Conservation (phyloP, 106 monocot species). For the Acorus gramineus region DNA sequence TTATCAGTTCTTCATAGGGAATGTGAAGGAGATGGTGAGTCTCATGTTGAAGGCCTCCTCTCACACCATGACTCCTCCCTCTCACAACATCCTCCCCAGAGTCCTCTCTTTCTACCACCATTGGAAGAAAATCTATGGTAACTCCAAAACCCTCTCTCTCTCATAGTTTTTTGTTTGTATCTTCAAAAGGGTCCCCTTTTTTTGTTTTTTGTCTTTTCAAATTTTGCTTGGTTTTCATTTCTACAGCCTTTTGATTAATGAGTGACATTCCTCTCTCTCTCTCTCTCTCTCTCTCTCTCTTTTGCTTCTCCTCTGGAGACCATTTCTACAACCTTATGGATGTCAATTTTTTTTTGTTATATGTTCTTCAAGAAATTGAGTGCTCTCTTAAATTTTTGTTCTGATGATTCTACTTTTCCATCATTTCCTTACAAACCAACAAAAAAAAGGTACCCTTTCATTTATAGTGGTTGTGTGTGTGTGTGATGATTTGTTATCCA, state of each 20-base stretch:
- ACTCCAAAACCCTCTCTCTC: too few species aligned
- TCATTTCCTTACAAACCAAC: too few species aligned
- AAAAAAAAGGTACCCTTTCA: too few species aligned
- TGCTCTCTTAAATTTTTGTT: too few species aligned
- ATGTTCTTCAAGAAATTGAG: too few species aligned
- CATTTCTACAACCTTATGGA: not conserved
- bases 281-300: constrained; percentile 7
- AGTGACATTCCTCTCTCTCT: not conserved
- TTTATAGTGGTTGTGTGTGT: too few species aligned
- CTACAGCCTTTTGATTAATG: not conserved
- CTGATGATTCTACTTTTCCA: too few species aligned
- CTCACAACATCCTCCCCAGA: constrained; percentile 75
- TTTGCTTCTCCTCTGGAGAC: not conserved
- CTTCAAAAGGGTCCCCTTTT: not conserved
- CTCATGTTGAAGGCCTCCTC: constrained; percentile 58
- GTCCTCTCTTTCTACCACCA: constrained; percentile 90
- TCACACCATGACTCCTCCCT: constrained; percentile 40
- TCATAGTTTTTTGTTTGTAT: too few species aligned
- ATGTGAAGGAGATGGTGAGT: constrained; percentile 56
- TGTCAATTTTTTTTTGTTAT: too few species aligned
- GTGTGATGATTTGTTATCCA: too few species aligned
- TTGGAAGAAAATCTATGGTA: constrained; percentile 96
- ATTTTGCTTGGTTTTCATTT: not conserved
- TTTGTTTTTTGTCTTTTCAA: not conserved
- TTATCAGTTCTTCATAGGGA: constrained; percentile 58